Conservation (phyloP, 2,329 filamentous ascomycete genomes). For the Colletotrichum australisinense region DNA sequence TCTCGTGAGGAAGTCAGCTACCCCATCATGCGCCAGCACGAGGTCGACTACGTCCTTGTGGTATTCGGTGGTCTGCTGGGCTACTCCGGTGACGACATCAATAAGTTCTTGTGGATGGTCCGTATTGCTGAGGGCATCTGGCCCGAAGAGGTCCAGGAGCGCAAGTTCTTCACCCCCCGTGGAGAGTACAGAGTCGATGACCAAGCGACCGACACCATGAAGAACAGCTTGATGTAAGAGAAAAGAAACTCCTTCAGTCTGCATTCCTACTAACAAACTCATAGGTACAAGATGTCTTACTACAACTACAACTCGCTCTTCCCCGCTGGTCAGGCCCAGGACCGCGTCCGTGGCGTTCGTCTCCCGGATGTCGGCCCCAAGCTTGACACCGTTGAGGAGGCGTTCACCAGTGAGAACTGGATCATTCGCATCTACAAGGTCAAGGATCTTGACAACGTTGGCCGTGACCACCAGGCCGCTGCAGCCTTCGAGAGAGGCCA, state of each 20-base stretch:
- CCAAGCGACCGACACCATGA: constrained; percentile 96
- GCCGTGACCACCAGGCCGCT: constrained; percentile 81
- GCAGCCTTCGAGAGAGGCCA: constrained; percentile 80
- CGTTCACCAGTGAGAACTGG: constrained; percentile 99
- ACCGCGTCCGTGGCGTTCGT: constrained; percentile 85
- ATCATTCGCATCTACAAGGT: constrained; percentile 99
- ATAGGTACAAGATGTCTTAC: constrained; percentile 99
- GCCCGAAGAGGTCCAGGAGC: constrained; percentile 99
- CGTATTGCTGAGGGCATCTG: constrained; percentile 99
- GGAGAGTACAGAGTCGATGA: constrained; percentile 96
- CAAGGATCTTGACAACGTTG: constrained; percentile 97
- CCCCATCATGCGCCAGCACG: constrained; percentile 97
- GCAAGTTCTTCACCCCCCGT: constrained; percentile 91
- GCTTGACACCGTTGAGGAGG: constrained; percentile 92
- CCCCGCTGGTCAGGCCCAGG: constrained; percentile 88
- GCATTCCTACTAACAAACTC: constrained; percentile 40
- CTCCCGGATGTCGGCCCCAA: constrained; percentile 88
- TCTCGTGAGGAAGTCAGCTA: constrained; percentile 98
- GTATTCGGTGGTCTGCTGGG: constrained; percentile 96
- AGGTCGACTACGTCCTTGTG: constrained; percentile 98
- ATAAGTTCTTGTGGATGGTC: constrained; percentile 99
- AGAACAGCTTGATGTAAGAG: constrained; percentile 97
- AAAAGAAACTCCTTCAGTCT: neutral
- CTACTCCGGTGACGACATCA: constrained; percentile 98
- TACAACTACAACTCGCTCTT: constrained; percentile 96